A percentile compares a stretch with the other conserved stretches of the same genome.
phyloP scores from a whole-genome alignment of 352 stramenopile species.

The Pythium guiyangense region DNA sequence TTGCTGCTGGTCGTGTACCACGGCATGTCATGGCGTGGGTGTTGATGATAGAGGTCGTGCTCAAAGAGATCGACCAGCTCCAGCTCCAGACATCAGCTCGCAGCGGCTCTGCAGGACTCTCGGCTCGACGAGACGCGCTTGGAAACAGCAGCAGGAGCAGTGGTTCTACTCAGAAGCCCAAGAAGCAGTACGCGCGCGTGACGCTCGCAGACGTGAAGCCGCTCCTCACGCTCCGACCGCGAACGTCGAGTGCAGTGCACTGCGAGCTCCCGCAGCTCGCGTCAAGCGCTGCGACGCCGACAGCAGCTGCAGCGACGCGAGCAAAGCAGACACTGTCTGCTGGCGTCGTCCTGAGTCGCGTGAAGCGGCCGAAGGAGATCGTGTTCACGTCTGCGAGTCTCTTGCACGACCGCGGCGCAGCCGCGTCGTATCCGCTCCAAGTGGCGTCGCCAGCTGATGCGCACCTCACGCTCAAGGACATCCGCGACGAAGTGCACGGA shows the following conservation, averaged over 20 bases:
- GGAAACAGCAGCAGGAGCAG: background rate
- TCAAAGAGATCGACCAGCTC: slow-evolving; percentile 49
- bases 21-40: background rate
- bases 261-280: slow-evolving; percentile 25
- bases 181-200: slow-evolving; percentile 43
- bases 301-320: background rate
- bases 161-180: background rate
- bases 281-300: background rate
- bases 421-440: slow-evolving; percentile 7
- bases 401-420: background rate
- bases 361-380: slow-evolving; percentile 18
- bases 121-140: background rate
- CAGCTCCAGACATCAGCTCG: slow-evolving; percentile 17
- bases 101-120: slow-evolving; percentile 1
- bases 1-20: no score
- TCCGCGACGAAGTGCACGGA: slow-evolving; percentile 13
- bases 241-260: slow-evolving; percentile 25
- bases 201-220: slow-evolving; percentile 44
- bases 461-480: slow-evolving; percentile 19
- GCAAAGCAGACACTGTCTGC: background rate
- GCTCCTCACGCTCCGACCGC: slow-evolving; percentile 19
- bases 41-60: slow-evolving; percentile 26
- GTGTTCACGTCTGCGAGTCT: slow-evolving; percentile 18
- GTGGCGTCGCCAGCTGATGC: slow-evolving; percentile 5
- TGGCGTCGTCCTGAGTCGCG: background rate